Percentiles rank a stretch among this genome's conserved stretches.
Conservation (phyloP, 2,329 filamentous ascomycete species). For the Penicillium sumatraense region DNA sequence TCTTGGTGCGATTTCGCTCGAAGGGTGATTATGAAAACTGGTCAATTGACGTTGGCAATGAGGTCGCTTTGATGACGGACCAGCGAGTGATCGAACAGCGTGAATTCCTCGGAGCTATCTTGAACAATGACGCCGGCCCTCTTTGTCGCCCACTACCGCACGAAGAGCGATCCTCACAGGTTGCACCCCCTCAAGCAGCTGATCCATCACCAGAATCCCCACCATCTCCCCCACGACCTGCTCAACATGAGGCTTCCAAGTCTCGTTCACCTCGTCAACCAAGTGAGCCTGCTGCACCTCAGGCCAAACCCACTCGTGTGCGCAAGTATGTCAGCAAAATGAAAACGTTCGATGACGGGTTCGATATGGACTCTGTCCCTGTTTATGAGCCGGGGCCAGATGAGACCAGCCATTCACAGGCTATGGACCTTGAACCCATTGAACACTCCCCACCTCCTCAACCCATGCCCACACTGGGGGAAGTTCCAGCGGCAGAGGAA, state of each 20-base stretch:
- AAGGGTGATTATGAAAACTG: slow-evolving; percentile 65
- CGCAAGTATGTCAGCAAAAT: slow-evolving; percentile 57
- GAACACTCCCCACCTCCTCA: slow-evolving; percentile 31
- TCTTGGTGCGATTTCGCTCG: slow-evolving; percentile 74
- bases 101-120: slow-evolving; percentile 88
- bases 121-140: slow-evolving; percentile 75
- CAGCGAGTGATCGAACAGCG: slow-evolving; percentile 86
- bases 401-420: slow-evolving; percentile 19
- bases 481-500: too few species aligned
- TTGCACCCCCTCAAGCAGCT: background rate
- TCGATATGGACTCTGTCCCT: slow-evolving; percentile 51
- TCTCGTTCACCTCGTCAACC: slow-evolving; percentile 9
- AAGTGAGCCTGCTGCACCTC: slow-evolving; percentile 20
- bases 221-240: background rate
- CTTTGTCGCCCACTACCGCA: slow-evolving; percentile 68
- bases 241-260: background rate
- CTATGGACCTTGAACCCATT: slow-evolving; percentile 24
- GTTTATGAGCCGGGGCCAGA: slow-evolving; percentile 36
- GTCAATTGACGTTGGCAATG: slow-evolving; percentile 70
- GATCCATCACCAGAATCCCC: background rate
- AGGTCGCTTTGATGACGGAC: slow-evolving; percentile 72
- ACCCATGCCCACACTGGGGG: slow-evolving; percentile 29
- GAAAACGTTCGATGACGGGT: slow-evolving; percentile 72
- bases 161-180: slow-evolving; percentile 52
- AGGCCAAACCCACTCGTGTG: slow-evolving; percentile 29